These are phyloP conservation scores for Leptosphaerulina australis DNA, from an alignment of 2,329 filamentous ascomycete genomes.

Conservation along the genomic window DNA sequence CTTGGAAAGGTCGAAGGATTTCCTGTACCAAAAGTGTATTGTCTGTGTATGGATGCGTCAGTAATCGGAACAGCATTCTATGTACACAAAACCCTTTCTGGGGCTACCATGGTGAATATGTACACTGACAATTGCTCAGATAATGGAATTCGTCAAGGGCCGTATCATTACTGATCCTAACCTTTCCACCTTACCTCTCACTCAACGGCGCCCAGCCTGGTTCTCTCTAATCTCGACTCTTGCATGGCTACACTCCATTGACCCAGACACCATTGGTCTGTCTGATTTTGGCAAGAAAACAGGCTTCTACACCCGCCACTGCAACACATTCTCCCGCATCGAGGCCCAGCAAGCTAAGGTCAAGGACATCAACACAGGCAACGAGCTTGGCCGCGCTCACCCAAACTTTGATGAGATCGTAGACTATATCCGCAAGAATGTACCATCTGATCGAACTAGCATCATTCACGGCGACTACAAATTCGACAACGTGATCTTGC, in stretches of 20 bases:
- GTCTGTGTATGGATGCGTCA: constrained; percentile 78
- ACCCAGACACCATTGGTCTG: constrained; percentile 70
- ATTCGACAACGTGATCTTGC: constrained; percentile 69
- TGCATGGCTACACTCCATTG: constrained; percentile 80
- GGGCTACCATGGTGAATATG: not conserved
- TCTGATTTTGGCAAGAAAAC: constrained; percentile 71
- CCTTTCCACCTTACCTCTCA: constrained; percentile 70
- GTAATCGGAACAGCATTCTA: constrained; percentile 92
- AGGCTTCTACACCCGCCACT: constrained; percentile 85
- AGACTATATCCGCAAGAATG: constrained; percentile 69
- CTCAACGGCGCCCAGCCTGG: constrained; percentile 61
- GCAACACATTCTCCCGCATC: constrained; percentile 79
- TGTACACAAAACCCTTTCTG: constrained; percentile 23
- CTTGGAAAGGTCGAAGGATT: constrained; percentile 75
- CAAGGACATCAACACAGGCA: constrained; percentile 71
- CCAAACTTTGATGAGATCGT: constrained; percentile 82
- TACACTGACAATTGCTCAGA: constrained; percentile 37
- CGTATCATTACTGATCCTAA: constrained; percentile 88
- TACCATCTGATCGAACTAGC: constrained; percentile 74
- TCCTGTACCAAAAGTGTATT: constrained; percentile 81
- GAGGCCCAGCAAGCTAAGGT: constrained; percentile 76
- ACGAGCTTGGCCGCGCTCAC: constrained; percentile 71
- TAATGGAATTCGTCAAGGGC: constrained; percentile 94
- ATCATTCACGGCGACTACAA: constrained; percentile 96
- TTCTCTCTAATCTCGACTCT: constrained; percentile 72